Evolutionary conservation across 805 yeast species (phyloP), one percentile per base, ranked within the genome.

Genomic region (Saccharomycopsis fodiens): DNA sequence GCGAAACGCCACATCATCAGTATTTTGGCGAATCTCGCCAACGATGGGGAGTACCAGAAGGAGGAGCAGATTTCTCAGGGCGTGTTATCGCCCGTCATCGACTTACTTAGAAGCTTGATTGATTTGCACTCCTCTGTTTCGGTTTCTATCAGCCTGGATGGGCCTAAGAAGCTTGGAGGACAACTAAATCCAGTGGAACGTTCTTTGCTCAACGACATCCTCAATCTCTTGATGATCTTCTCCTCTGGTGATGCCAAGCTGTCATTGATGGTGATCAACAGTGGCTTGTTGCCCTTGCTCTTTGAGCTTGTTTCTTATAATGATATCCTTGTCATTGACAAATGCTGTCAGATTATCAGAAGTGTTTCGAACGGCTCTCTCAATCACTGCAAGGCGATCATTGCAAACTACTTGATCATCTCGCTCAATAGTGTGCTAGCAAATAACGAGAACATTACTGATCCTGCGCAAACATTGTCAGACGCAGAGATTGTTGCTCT

Each of bases 321-420:
- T 15, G 48, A 46, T 20, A 34, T 46, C 23, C 25, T 39, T n/a
- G 39, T 43, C 3, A 21, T 34, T 20, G 53, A 50, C 31, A 50
- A 44, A 41, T 23, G 47, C 2, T 42, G 45, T 16, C 44, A 42
- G 22, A 44, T 50, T 15, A 40, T 47, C 16, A 39, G 53, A 40
- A 50, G 46, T 37, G 30, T 50, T 12, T 43, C 48, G 5, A 50
- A 50, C 25, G 53, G 53, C 4, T 42, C 46, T 7, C 20, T 40
- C 4, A 43, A 15, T 30, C 46, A 50, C 25, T 39, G 48, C 31
- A 50, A 46, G 38, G 48, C 53, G 3, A 39, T 50, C 3, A 34
- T 46, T 3, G 43, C 30, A 23, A 46, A 39, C 37, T 36, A 44
- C 13, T 46, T 46, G 16, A 41, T 50, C 17, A 27, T 38, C 17